Evolutionary conservation across 805 yeast species (phyloP).

Genomic region (Ogataea parapolymorpha): DNA sequence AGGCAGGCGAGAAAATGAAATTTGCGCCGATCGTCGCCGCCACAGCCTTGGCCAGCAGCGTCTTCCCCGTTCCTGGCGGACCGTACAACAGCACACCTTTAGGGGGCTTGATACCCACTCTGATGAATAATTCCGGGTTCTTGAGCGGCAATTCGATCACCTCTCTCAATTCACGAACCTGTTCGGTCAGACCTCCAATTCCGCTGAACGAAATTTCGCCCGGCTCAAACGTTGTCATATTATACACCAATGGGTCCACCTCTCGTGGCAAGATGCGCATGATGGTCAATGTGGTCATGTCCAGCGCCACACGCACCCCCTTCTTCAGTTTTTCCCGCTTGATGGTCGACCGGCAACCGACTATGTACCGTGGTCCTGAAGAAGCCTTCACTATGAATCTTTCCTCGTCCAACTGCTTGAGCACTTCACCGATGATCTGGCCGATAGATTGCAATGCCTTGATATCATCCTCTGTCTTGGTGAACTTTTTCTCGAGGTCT

Average conservation of each 20-base stretch:
- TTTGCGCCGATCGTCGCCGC: conserved; percentile 99
- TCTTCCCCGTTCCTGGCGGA: conserved; percentile 98
- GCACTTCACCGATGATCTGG: conserved; percentile 93
- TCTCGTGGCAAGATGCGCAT: conserved; percentile 97
- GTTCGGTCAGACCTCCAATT: conserved; percentile 95
- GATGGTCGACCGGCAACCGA: conserved; percentile 93
- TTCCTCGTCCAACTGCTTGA: conserved; percentile 93
- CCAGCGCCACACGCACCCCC: conserved; percentile 95
- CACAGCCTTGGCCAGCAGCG: conserved; percentile 93
- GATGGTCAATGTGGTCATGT: conserved; percentile 95
- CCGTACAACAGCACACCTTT: conserved; percentile 96
- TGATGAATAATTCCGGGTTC: conserved; percentile 90
- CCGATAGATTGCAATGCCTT: conserved; percentile 97
- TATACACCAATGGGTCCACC: conserved; percentile 96
- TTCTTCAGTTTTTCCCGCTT: conserved; percentile 78
- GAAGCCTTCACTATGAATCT: conserved; percentile 94
- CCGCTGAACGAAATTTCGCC: conserved; percentile 93
- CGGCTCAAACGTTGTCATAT: conserved; percentile 98
- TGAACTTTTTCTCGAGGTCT: conserved; percentile 77
- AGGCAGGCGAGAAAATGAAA: conserved; percentile 96
- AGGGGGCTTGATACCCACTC: conserved; percentile 98
- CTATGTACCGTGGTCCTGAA: conserved; percentile 96
- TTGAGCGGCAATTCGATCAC: conserved; percentile 96
- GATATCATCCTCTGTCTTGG: conserved; percentile 94
- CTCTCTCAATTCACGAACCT: conserved; percentile 93